These are phyloP conservation scores for Pleurotus ostreatus DNA, from an alignment of 768 basidiomycete species.

Conservation along the genomic window DNA sequence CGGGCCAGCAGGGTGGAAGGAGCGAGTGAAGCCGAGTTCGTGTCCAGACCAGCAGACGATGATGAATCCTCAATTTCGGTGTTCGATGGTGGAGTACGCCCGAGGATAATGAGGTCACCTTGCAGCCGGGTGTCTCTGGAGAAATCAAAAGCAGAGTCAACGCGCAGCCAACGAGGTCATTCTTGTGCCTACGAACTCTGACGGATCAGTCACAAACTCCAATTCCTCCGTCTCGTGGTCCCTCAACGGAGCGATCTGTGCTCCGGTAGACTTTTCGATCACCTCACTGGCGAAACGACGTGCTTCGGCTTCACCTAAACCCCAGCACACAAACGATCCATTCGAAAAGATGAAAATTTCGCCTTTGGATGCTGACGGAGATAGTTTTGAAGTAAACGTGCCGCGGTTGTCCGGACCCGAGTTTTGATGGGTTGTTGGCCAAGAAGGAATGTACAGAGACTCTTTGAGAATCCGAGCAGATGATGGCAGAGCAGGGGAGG, in stretches of 20 bases:
- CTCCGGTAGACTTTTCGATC: slow-evolving; percentile 44
- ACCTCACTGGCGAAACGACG: slow-evolving; percentile 62
- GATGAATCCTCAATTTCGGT: slow-evolving; percentile 27
- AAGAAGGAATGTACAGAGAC: slow-evolving; percentile 59
- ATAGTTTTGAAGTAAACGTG: slow-evolving; percentile 51
- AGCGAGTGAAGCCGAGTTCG: slow-evolving; percentile 40
- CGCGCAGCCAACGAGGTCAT: slow-evolving; percentile 13
- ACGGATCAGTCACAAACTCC: slow-evolving; percentile 89
- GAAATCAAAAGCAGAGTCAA: slow-evolving; percentile 11
- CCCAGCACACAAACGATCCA: slow-evolving; percentile 91
- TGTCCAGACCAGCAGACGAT: not conserved
- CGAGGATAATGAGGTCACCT: slow-evolving; percentile 89
- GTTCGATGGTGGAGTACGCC: slow-evolving; percentile 53
- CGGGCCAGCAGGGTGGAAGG: slow-evolving; percentile 75
- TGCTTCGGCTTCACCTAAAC: slow-evolving; percentile 73
- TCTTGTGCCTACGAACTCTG: slow-evolving; percentile 56
- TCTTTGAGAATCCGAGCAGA: slow-evolving; percentile 65
- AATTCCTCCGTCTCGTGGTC: slow-evolving; percentile 85
- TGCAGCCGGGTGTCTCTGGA: slow-evolving; percentile 79
- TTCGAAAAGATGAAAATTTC: slow-evolving; percentile 89
- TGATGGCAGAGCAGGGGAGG: slow-evolving; percentile 44
- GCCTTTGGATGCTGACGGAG: slow-evolving; percentile 40
- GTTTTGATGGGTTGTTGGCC: slow-evolving; percentile 2
- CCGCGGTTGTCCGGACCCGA: slow-evolving; percentile 24
- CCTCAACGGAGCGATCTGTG: slow-evolving; percentile 60